A percentile compares a stretch with the other conserved stretches of the same genome.
These are phyloP conservation scores for Fusarium sp. DNA, from an alignment of 2,329 filamentous ascomycete species.

Conservation along the genomic window DNA sequence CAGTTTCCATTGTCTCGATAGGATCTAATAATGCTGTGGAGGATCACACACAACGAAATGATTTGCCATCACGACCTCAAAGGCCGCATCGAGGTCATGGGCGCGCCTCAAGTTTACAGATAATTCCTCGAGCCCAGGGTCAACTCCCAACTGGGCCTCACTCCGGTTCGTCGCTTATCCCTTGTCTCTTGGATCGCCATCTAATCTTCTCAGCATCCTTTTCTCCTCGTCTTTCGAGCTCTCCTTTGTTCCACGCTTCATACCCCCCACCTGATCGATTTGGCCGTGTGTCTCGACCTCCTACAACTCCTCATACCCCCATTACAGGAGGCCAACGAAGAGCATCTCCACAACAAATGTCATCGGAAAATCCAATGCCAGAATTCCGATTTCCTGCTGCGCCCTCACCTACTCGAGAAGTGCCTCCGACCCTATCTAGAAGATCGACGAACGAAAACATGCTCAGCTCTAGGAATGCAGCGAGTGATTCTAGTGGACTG, in stretches of 20 bases:
- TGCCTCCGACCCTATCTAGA: constrained; percentile 43
- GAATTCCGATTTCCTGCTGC: constrained; percentile 68
- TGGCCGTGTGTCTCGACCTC: constrained; percentile 53
- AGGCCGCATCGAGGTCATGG: constrained; percentile 74
- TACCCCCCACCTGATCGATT: constrained; percentile 64
- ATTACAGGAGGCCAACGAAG: constrained; percentile 50
- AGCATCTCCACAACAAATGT: constrained; percentile 51
- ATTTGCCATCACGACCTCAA: constrained; percentile 55
- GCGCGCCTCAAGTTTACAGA: constrained; percentile 84
- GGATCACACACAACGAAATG: constrained; percentile 57
- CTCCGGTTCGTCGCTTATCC: constrained; percentile 50
- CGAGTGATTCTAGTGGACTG: constrained; percentile 51
- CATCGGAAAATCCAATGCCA: constrained; percentile 58
- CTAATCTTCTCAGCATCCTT: constrained; percentile 48
- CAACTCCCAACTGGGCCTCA: constrained; percentile 58
- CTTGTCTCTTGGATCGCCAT: not conserved
- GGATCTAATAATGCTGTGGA: constrained; percentile 66
- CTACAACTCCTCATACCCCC: constrained; percentile 61
- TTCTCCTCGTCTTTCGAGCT: constrained; percentile 57
- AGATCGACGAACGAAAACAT: constrained; percentile 52
- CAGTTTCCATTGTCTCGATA: constrained; percentile 85
- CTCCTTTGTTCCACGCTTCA: constrained; percentile 66
- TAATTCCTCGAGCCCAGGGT: constrained; percentile 54
- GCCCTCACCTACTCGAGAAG: constrained; percentile 54
- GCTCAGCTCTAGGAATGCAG: constrained; percentile 53